These are phyloP conservation scores for Xerocomus subilludens DNA, from an alignment of 1,284 basidiomycete genomes.

Conservation along the genomic window DNA sequence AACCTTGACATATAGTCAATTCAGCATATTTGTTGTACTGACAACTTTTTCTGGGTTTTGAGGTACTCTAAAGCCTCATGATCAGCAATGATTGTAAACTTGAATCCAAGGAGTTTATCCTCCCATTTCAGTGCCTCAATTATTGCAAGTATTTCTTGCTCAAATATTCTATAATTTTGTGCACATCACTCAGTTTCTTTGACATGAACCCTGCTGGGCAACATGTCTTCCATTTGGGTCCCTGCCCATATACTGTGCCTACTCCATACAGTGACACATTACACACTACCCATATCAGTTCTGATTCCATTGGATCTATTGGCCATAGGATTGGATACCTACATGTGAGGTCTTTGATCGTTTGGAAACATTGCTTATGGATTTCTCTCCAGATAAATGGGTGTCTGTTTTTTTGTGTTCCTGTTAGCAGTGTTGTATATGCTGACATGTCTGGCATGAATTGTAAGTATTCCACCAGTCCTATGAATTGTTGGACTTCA, in stretches of 20 bases:
- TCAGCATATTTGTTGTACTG: background rate
- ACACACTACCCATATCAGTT: slow-evolving; percentile 59
- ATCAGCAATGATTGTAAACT: background rate
- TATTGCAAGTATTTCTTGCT: slow-evolving; percentile 30
- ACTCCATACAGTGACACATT: slow-evolving; percentile 56
- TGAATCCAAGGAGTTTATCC: slow-evolving; percentile 3
- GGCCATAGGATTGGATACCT: background rate
- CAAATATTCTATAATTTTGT: slow-evolving; percentile 49
- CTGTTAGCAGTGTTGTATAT: slow-evolving; percentile 25
- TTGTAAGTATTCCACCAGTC: slow-evolving; percentile 56
- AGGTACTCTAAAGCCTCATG: background rate
- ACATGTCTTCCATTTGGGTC: slow-evolving; percentile 49
- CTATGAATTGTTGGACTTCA: slow-evolving; percentile 58
- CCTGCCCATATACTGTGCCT: slow-evolving; percentile 54
- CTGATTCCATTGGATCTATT: slow-evolving; percentile 11
- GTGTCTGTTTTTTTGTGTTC: slow-evolving; percentile 49
- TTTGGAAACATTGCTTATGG: background rate
- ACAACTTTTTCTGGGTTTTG: background rate
- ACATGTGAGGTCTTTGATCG: slow-evolving; percentile 7
- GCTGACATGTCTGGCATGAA: slow-evolving; percentile 55
- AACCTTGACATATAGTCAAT: background rate
- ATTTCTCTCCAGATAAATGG: slow-evolving; percentile 38
- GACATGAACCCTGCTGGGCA: slow-evolving; percentile 56
- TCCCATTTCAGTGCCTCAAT: slow-evolving; percentile 8
- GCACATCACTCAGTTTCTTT: slow-evolving; percentile 10